A percentile compares a stretch with the other conserved stretches of the same genome.
Conservation (phyloP, 495 filamentous ascomycete species). For the Penicillium odoratum region DNA sequence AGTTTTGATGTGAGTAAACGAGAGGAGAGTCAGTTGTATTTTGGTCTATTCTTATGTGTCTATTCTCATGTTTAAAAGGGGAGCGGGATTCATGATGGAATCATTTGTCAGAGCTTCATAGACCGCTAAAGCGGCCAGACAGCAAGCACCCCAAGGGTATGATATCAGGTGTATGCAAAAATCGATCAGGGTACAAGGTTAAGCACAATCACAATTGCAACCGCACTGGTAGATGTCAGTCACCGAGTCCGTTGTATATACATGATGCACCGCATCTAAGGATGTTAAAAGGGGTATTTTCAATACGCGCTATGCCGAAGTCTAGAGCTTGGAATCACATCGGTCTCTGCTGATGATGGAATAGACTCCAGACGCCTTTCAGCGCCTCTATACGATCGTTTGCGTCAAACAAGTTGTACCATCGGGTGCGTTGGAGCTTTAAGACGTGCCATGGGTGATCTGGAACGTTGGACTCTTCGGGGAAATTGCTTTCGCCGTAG, state of each 20-base stretch:
- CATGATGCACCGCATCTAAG: slow-evolving; percentile 8
- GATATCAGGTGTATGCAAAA: neutral
- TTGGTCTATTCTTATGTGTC: neutral
- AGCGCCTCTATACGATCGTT: slow-evolving; percentile 71
- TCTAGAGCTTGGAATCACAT: slow-evolving; percentile 1
- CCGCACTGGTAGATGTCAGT: neutral
- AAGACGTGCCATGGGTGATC: slow-evolving; percentile 65
- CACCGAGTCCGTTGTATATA: slow-evolving; percentile 1
- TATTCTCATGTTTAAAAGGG: neutral
- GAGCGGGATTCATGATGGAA: neutral
- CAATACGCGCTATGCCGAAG: neutral
- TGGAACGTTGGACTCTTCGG: slow-evolving; percentile 40
- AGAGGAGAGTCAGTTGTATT: neutral
- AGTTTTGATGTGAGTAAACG: too few species aligned
- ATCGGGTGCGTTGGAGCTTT: slow-evolving; percentile 66
- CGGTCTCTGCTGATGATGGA: slow-evolving; percentile 67
- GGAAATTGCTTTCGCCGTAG: slow-evolving; percentile 29
- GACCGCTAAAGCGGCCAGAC: neutral
- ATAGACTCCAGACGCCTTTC: slow-evolving; percentile 71
- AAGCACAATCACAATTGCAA: neutral
- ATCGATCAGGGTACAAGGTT: neutral
- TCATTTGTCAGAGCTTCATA: neutral
- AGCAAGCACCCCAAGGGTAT: neutral
- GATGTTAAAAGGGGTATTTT: neutral
- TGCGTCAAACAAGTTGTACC: slow-evolving; percentile 73